Base-by-base conservation (phyloP, 2,329 filamentous ascomycete species). In the Helotiales sp. region DNA sequence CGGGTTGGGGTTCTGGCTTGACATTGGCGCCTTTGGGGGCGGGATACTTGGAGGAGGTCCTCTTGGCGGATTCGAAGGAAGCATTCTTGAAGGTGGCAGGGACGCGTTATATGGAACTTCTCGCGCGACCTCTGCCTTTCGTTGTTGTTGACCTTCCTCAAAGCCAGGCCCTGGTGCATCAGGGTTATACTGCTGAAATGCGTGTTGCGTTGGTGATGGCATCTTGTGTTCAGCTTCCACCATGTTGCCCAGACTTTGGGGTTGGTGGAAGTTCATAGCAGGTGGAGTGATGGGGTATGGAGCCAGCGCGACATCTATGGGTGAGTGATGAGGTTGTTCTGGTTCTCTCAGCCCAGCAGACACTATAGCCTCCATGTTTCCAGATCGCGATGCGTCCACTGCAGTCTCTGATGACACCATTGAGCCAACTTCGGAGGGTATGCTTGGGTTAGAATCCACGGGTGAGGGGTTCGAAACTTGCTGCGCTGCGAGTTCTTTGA, bases 401-500 rank as follows among this genome's bases (percentile, higher is more conserved):
- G 50, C 54, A 2, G 47, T 33, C 15, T 67, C 65, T 34, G 66
- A 69, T 29, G 59, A 58, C 24, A 27, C 15, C 25, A 55, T 58
- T 12, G 66, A 67, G 49, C 63, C 69, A 17, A 58, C 53, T 44
- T 70, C 69, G 10, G 70, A 69, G 31, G 58, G 47, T 13, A 57
- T 36, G 15, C 66, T 66, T 49, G 65, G 62, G 25, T 58, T 71
- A 7, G 69, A 71, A 34, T 71, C 67, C 9, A 67, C 67, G 8
- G 69, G 66, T 15, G 69, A 69, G 22, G 67, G 64, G 40, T 67
- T 67, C n/a, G 70, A 66, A 22, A 67, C 42, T 27, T 66, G 65
- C 30, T 66, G 65, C 67, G 79, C 73, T 67, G 86, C 73, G 8
- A 84, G 74, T 55, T 98, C 93, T 73, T 96, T 96, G 42, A 96